phyloP scores from a whole-genome alignment of 2,329 filamentous ascomycete genomes.

The Malbranchea cinnamomea region DNA sequence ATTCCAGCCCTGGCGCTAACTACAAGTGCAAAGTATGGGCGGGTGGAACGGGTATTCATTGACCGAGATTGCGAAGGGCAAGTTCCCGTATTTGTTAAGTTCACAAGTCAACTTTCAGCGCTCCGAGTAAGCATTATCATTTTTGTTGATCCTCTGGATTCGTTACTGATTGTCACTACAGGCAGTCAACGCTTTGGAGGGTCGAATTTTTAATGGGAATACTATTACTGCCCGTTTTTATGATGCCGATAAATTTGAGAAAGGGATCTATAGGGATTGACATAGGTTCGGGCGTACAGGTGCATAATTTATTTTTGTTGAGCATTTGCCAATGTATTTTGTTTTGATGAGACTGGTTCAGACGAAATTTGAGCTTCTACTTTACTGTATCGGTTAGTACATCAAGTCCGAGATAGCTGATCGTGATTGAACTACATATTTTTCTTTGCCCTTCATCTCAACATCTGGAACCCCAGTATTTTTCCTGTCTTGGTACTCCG shows the following conservation, averaged over 20 bases:
- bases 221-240: conserved; percentile 70
- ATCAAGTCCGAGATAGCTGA: too few species aligned
- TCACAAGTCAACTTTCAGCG: conserved; percentile 71
- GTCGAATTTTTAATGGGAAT: conserved; percentile 78
- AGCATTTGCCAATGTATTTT: not conserved
- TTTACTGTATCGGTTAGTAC: too few species aligned
- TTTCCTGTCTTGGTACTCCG: not conserved
- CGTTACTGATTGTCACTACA: conserved; percentile 20
- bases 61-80: conserved; percentile 40
- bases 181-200: conserved; percentile 82
- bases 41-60: conserved; percentile 66
- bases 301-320: not conserved
- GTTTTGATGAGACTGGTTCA: not conserved
- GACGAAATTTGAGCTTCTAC: not conserved
- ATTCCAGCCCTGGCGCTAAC: conserved; percentile 6
- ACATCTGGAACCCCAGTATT: not conserved
- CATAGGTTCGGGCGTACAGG: too few species aligned
- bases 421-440: not conserved
- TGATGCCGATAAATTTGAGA: conserved; percentile 67
- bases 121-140: conserved; percentile 47
- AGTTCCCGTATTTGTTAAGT: conserved; percentile 77
- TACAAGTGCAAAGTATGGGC: conserved; percentile 48
- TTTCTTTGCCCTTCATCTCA: not conserved
- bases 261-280: conserved; percentile 38
- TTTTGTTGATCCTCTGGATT: not conserved